Evolutionary conservation across 805 yeast genomes (phyloP).

Genomic region (Saccharomyces kudriavzevii): DNA sequence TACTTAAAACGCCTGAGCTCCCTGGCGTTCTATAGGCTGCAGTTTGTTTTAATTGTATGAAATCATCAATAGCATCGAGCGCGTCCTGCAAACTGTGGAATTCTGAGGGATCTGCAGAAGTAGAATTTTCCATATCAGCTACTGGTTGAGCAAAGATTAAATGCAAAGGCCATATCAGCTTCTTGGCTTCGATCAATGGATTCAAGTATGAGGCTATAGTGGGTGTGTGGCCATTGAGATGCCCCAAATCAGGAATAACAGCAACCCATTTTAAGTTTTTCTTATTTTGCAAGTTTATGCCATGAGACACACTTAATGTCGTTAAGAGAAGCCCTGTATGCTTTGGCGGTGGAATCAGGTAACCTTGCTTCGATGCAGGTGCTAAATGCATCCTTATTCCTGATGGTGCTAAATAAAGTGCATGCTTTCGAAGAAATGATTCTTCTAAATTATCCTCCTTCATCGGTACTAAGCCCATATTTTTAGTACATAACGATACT

Average conservation of each 20-base stretch:
- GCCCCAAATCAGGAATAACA: slow-evolving; percentile 58
- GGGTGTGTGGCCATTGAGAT: slow-evolving; percentile 62
- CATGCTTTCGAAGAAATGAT: slow-evolving; percentile 28
- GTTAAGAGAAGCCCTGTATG: slow-evolving; percentile 33
- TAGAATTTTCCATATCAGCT: slow-evolving; percentile 4
- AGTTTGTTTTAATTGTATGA: slow-evolving; percentile 33
- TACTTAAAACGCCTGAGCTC: slow-evolving; percentile 12
- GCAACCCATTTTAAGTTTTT: slow-evolving; percentile 50
- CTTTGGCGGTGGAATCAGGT: slow-evolving; percentile 36
- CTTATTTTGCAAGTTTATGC: slow-evolving; percentile 20
- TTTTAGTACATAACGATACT: slow-evolving; percentile 29
- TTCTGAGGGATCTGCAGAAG: slow-evolving; percentile 7
- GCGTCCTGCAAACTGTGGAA: slow-evolving; percentile 24
- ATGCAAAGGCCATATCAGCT: slow-evolving; percentile 64
- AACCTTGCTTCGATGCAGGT: slow-evolving; percentile 26
- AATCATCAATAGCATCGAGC: slow-evolving; percentile 33
- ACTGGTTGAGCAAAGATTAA: slow-evolving; percentile 52
- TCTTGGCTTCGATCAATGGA: slow-evolving; percentile 45
- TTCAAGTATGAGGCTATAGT: slow-evolving; percentile 48
- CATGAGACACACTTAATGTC: slow-evolving; percentile 34
- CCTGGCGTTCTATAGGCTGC: slow-evolving; percentile 34
- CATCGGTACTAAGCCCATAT: slow-evolving; percentile 30
- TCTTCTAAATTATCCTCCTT: slow-evolving; percentile 17
- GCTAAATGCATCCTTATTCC: slow-evolving; percentile 44
- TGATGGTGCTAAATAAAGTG: slow-evolving; percentile 46